A percentile compares a stretch with the other conserved stretches of the same genome.
phyloP scores from a whole-genome alignment of 2,329 filamentous ascomycete genomes.

The Dactylella cylindrospora region DNA sequence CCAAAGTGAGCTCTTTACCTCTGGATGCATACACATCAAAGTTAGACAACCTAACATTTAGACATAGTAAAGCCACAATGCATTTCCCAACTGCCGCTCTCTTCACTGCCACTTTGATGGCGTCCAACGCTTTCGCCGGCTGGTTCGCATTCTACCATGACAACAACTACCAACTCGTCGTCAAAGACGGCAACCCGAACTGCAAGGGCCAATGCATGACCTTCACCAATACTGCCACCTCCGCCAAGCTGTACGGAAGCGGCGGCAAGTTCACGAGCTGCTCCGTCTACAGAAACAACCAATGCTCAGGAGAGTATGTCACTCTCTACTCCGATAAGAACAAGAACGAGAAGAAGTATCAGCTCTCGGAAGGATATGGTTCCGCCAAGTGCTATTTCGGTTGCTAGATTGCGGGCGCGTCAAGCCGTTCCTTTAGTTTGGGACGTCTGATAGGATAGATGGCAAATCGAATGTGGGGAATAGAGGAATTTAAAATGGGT shows the following conservation, averaged over 20 bases:
- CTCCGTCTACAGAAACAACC: constrained; percentile 15
- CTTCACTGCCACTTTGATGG: constrained; percentile 15
- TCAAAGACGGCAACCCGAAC: constrained; percentile 26
- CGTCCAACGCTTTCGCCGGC: constrained; percentile 12
- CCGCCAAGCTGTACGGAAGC: constrained; percentile 21
- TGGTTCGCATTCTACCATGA: constrained; percentile 30
- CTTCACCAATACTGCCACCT: constrained; percentile 15
- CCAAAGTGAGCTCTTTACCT: neutral
- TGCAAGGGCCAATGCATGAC: constrained; percentile 10
- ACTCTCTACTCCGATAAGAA: constrained; percentile 30
- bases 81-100: constrained; percentile 20
- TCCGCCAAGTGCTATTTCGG: constrained; percentile 18
- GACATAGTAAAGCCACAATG: constrained; percentile 17
- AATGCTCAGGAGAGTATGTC: constrained; percentile 14
- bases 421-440: too few species aligned
- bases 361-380: neutral
- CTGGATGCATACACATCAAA: too few species aligned
- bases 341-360: constrained; percentile 13
- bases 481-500: too few species aligned
- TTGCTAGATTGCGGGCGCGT: constrained; percentile 2
- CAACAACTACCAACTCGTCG: constrained; percentile 10
- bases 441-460: too few species aligned
- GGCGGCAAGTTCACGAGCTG: constrained; percentile 26
- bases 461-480: too few species aligned
- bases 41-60: too few species aligned